Evolutionary conservation across 441 rosid species (phyloP).

Genomic region (Sinapis alba): DNA sequence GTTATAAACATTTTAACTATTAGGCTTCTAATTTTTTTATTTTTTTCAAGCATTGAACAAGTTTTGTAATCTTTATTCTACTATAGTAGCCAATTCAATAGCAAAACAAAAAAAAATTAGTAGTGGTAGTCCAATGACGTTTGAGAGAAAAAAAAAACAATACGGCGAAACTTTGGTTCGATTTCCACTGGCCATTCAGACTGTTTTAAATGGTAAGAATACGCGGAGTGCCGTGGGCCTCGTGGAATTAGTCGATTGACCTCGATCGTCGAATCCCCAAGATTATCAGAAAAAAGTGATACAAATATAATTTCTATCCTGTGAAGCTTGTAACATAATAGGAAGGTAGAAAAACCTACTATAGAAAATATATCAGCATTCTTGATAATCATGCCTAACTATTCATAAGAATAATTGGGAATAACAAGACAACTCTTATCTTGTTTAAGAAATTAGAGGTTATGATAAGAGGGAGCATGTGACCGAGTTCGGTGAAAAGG

Average conservation of each 20-base stretch:
- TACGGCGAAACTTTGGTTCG: too few relatives aligned
- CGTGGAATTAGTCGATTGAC: too few relatives aligned
- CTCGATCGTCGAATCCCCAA: too few relatives aligned
- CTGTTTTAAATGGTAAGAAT: too few relatives aligned
- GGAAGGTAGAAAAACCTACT: not conserved
- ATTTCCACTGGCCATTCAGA: too few relatives aligned
- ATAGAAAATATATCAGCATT: not conserved
- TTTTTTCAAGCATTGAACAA: not conserved
- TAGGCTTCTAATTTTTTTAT: not conserved
- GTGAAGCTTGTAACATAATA: not conserved
- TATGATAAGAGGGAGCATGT: constrained; percentile 22
- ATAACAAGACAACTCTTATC: constrained; percentile 5
- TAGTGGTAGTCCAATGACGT: too few relatives aligned
- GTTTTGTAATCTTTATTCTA: not conserved
- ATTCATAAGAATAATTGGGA: constrained; percentile 1
- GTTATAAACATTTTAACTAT: not conserved
- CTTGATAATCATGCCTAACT: constrained; percentile 9
- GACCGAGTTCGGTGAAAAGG: constrained; percentile 16
- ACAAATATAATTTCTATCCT: not conserved
- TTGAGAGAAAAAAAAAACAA: too few relatives aligned
- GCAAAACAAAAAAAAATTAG: too few relatives aligned
- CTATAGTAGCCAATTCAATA: not conserved
- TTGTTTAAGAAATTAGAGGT: constrained; percentile 19
- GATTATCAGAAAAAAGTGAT: too few relatives aligned
- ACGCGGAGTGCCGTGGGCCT: too few relatives aligned